phyloP scores from a whole-genome alignment of 345 rosid species.

The Hypericum androsaemum region DNA sequence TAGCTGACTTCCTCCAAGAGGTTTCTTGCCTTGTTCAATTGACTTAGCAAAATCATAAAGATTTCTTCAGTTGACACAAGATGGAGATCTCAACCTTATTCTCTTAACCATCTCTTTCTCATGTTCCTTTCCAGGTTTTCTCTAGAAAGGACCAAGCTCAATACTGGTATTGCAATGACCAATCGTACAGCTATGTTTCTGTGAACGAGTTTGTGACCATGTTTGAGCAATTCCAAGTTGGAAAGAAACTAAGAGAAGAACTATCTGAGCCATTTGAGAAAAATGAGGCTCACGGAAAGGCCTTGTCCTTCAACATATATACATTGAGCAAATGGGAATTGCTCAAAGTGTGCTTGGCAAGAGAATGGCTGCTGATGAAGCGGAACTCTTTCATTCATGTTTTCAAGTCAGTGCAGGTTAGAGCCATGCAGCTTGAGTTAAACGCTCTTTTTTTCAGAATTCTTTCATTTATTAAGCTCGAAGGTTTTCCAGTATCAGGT shows the following conservation, averaged over 20 bases:
- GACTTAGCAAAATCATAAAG: neutral
- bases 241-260: constrained; percentile 29
- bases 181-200: constrained; percentile 34
- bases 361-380: constrained; percentile 56
- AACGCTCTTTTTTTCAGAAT: too few species aligned
- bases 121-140: constrained; percentile 25
- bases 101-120: too few species aligned
- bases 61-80: too few species aligned
- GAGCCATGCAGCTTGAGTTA: too few species aligned
- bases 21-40: constrained; percentile 15
- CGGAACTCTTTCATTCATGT: constrained; percentile 34
- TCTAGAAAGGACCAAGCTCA: constrained; percentile 60
- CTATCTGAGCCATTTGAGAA: constrained; percentile 32
- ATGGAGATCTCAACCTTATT: too few species aligned
- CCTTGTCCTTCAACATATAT: constrained; percentile 37
- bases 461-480: too few species aligned
- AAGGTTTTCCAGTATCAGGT: too few species aligned
- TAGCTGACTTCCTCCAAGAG: constrained; percentile 71
- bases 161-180: constrained; percentile 34
- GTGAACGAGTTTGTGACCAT: constrained; percentile 27
- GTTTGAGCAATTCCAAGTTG: constrained; percentile 32
- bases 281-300: constrained; percentile 23
- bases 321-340: constrained; percentile 44
- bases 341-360: constrained; percentile 48
- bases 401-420: constrained; percentile 37